Evolutionary conservation across 2,329 filamentous ascomycete species (phyloP), one percentile per base, ranked within the genome.

Genomic region (Fusarium penzigii): DNA sequence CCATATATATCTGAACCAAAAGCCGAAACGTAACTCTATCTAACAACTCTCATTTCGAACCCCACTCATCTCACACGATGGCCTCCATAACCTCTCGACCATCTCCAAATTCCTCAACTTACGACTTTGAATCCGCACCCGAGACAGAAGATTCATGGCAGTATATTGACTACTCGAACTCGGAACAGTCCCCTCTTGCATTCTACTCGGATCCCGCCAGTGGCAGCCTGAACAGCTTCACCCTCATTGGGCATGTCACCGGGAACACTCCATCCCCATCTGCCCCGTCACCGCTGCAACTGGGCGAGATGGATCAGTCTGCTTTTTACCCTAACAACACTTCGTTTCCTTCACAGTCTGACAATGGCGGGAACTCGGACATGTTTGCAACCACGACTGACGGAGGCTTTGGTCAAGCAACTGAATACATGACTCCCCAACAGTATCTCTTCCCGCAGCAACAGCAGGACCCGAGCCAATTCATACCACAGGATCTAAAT

Each of bases 141-240:
- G 74, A 75, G 20, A 62, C 68, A 5, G 76, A 79, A 39, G 75
- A 78, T 49, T 72, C 74, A 48, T 78, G 77, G 75, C 72, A 77
- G 46, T 72, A 73, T 42, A 64, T 77, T 52, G 70, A 75, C 52
- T 69, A 70, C 50, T 63, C 69, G 32, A 66, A 65, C 29, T 72
- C 72, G 14, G 69, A 63, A 4, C 60, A 73, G 0, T 72, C 68
- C 0, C 76, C 75, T 1, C 68, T 75, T 10, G 75, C 72, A 16
- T 78, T 81, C 53, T 67, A 78, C 16, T 73, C 76, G 25, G 81
- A 80, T 55, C 80, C 81, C 6, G 75, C 74, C 11, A 79, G 74
- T 58, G 73, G 75, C 13, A 82, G 80, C 53, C 65, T 83, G 58
- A 75, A 73, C 38, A 79, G 80, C 17, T 83, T 76, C 67, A 73